A percentile compares a stretch with the other conserved stretches of the same genome.
Conservation (phyloP, 306 rosid species). For the Vicia sativa region DNA sequence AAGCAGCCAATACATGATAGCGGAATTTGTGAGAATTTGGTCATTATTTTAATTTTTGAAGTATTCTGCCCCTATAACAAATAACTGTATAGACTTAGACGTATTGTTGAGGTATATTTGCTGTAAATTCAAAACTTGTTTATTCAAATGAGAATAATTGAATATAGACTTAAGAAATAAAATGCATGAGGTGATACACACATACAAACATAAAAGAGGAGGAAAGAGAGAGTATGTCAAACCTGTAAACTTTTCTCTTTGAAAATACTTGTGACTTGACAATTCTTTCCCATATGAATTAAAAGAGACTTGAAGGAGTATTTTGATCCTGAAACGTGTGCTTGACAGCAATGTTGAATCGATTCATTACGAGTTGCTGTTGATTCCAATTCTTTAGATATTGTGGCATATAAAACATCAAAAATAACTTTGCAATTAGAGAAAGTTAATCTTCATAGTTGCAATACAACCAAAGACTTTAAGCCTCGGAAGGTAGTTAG, state of each 20-base stretch:
- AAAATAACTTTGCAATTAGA: too few relatives aligned
- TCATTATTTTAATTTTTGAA: too few relatives aligned
- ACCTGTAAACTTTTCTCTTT: conserved; percentile 25
- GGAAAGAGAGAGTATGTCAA: not conserved
- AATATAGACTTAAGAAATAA: not conserved
- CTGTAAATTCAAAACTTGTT: too few relatives aligned
- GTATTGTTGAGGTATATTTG: too few relatives aligned
- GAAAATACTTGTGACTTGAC: not conserved
- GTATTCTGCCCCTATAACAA: too few relatives aligned
- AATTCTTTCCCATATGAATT: conserved; percentile 31
- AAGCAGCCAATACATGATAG: too few relatives aligned
- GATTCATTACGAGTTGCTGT: not conserved
- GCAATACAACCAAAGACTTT: conserved; percentile 9
- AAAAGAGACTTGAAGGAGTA: not conserved
- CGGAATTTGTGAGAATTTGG: too few relatives aligned
- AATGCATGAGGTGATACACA: not conserved
- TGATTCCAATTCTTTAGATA: too few relatives aligned
- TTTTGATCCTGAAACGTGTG: not conserved
- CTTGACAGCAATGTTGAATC: not conserved
- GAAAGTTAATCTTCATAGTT: not conserved
- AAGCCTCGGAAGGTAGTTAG: conserved; percentile 3
- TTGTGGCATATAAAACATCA: too few relatives aligned
- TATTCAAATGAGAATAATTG: too few relatives aligned
- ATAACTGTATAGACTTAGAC: too few relatives aligned
- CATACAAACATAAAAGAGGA: not conserved